These are phyloP conservation scores for Pelagomonas calceolata DNA, from an alignment of 108 stramenopile species.

Conservation along the genomic window DNA sequence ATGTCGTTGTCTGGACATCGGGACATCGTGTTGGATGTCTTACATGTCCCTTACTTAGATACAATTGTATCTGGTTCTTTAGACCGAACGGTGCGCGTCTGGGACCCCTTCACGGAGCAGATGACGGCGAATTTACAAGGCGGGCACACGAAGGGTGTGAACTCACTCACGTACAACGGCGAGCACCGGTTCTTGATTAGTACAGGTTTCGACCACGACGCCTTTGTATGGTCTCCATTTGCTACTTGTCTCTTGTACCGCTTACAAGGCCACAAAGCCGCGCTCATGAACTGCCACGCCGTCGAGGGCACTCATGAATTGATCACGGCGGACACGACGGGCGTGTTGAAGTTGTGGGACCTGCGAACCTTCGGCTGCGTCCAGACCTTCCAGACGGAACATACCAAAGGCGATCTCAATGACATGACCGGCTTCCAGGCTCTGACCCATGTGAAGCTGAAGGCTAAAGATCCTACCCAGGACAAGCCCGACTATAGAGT, in stretches of 20 bases:
- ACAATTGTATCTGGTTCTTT: conserved; percentile 39
- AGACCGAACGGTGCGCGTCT: conserved; percentile 42
- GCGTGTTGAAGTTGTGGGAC: conserved; percentile 40
- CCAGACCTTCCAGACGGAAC: conserved; percentile 31
- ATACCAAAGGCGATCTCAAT: conserved; percentile 16
- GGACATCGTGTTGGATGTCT: conserved; percentile 42
- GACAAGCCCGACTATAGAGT: conserved; percentile 18
- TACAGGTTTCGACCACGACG: conserved; percentile 49
- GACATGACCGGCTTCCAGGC: conserved; percentile 20
- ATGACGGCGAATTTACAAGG: conserved; percentile 29
- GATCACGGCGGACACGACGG: conserved; percentile 38
- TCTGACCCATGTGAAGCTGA: conserved; percentile 26
- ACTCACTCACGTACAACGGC: conserved; percentile 32
- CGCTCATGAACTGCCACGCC: conserved; percentile 37
- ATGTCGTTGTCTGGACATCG: conserved; percentile 32
- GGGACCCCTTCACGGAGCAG: conserved; percentile 44
- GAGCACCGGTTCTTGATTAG: conserved; percentile 39
- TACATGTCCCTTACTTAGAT: conserved; percentile 29
- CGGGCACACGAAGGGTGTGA: conserved; percentile 48
- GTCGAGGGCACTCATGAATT: conserved; percentile 43
- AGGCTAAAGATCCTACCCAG: conserved; percentile 11
- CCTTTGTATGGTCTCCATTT: conserved; percentile 45
- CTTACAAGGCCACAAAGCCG: conserved; percentile 36
- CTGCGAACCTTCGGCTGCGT: conserved; percentile 44
- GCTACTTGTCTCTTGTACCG: conserved; percentile 33